Conservation (phyloP, 805 yeast species). For the Ogataea chonburiensis region DNA sequence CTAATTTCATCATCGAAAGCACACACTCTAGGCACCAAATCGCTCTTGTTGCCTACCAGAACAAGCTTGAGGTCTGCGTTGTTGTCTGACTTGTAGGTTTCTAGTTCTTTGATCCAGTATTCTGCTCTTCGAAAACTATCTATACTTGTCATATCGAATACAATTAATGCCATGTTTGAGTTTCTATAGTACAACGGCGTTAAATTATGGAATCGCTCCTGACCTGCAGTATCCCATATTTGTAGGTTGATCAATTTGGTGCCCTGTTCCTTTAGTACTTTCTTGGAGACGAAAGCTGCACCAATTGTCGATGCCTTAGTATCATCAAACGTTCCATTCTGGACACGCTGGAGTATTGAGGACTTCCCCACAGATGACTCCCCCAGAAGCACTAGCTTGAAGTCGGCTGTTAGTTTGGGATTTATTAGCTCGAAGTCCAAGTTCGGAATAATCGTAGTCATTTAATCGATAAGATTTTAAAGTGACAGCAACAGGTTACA, state of each 20-base stretch:
- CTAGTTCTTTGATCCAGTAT: conserved; percentile 86
- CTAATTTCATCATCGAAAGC: conserved; percentile 22
- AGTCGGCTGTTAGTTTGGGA: conserved; percentile 33
- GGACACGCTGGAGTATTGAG: conserved; percentile 81
- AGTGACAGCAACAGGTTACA: conserved; percentile 6
- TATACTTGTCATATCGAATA: conserved; percentile 71
- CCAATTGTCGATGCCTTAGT: conserved; percentile 92
- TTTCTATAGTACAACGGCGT: conserved; percentile 85
- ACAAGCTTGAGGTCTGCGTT: conserved; percentile 32
- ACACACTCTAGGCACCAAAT: conserved; percentile 42
- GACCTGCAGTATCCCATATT: conserved; percentile 97
- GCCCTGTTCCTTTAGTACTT: conserved; percentile 41
- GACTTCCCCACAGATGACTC: conserved; percentile 64
- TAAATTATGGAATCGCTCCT: conserved; percentile 75
- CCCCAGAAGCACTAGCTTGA: conserved; percentile 40
- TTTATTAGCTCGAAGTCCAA: conserved; percentile 11
- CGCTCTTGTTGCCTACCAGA: conserved; percentile 83
- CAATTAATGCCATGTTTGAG: conserved; percentile 81
- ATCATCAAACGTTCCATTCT: conserved; percentile 66
- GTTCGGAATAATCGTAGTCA: conserved; percentile 22
- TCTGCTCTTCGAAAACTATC: conserved; percentile 65
- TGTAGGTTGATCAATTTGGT: conserved; percentile 49
- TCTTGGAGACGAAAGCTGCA: conserved; percentile 95
- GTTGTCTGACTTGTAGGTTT: conserved; percentile 29
- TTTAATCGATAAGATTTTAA: conserved; percentile 9